Evolutionary conservation across 441 rosid genomes (phyloP).

Genomic region (Erodium trifolium): DNA sequence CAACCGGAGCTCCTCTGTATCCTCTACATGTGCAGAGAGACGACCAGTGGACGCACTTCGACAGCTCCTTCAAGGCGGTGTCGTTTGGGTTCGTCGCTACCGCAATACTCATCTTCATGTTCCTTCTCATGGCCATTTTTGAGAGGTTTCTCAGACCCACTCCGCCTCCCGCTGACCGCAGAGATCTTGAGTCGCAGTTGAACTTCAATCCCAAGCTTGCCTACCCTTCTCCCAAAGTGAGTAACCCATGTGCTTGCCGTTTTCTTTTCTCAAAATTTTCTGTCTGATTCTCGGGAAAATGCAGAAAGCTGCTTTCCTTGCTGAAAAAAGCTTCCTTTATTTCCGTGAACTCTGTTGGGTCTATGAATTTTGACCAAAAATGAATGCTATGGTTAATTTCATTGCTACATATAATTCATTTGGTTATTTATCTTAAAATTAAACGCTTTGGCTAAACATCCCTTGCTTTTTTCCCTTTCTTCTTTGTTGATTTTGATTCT

Average conservation of each 20-base stretch:
- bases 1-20: not conserved
- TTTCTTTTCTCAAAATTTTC: no score
- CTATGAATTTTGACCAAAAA: no score
- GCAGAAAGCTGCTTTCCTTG: no score
- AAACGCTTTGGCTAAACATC: no score
- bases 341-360: no score
- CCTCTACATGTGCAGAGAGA: not conserved
- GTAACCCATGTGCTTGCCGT: conserved; percentile 15
- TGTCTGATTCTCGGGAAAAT: no score
- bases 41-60: not conserved
- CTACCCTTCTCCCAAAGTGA: conserved; percentile 79
- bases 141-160: conserved; percentile 74
- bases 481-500: no score
- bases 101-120: conserved; percentile 80
- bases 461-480: no score
- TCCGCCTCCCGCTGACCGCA: conserved; percentile 22
- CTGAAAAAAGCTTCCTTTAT: no score
- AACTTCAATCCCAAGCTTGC: conserved; percentile 33
- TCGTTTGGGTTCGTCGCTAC: conserved; percentile 47
- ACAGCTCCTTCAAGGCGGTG: conserved; percentile 16
- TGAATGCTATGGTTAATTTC: no score
- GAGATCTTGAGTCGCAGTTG: conserved; percentile 53
- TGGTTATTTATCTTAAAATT: no score
- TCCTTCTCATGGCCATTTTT: conserved; percentile 87
- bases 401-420: no score